phyloP scores from a whole-genome alignment of 768 basidiomycete species.

The Epithele typhae region DNA sequence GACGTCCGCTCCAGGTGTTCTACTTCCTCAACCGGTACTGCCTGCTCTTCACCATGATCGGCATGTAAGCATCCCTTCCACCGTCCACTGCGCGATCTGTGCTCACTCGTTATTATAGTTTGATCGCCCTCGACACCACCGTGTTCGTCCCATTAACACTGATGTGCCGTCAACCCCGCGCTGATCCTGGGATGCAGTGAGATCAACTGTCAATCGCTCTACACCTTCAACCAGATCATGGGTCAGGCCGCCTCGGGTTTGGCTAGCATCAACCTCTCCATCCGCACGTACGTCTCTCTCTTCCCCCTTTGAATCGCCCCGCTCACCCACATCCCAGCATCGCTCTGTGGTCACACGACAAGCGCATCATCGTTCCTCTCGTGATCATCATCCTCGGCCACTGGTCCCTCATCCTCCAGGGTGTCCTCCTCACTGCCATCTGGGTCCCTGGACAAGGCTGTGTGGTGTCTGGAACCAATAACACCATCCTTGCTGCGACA shows the following conservation, averaged over 20 bases:
- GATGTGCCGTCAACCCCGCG: background rate
- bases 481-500: constrained; percentile 57
- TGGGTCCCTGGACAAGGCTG: constrained; percentile 51
- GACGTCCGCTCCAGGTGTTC: constrained; percentile 23
- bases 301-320: background rate
- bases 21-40: constrained; percentile 44
- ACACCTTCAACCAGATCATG: constrained; percentile 44
- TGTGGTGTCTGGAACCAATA: constrained; percentile 54
- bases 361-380: constrained; percentile 45
- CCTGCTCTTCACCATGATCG: constrained; percentile 41
- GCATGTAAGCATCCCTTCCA: constrained; percentile 33
- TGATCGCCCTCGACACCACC: constrained; percentile 35
- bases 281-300: constrained; percentile 35
- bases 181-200: constrained; percentile 21
- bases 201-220: constrained; percentile 42
- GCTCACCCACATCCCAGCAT: constrained; percentile 31
- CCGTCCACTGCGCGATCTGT: no score
- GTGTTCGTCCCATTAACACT: constrained; percentile 19
- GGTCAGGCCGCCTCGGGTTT: constrained; percentile 42
- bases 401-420: constrained; percentile 70
- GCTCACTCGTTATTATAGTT: constrained; percentile 11
- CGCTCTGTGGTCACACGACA: constrained; percentile 62
- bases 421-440: constrained; percentile 50
- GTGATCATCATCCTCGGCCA: constrained; percentile 61
- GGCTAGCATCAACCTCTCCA: constrained; percentile 44